Percentiles rank a stretch among this genome's conserved stretches.
Conservation (phyloP, 768 basidiomycete genomes). For the Phallus indusiatus region DNA sequence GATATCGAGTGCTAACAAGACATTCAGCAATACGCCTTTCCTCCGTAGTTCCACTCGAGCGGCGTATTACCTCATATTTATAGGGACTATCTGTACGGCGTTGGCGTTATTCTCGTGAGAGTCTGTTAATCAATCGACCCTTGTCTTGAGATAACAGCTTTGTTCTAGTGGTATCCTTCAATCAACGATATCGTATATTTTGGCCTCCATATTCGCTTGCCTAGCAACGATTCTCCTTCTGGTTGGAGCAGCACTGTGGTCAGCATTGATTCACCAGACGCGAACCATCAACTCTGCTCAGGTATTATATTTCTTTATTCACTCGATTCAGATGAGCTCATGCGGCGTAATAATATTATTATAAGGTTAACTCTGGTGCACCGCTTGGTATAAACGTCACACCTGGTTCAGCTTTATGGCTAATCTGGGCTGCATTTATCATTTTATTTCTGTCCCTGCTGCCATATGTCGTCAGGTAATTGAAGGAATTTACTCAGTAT, state of each 20-base stretch:
- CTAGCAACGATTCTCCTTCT: slow-evolving; percentile 54
- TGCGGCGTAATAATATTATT: neutral
- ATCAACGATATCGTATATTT: slow-evolving; percentile 54
- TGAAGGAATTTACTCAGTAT: slow-evolving; percentile 15
- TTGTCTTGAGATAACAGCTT: slow-evolving; percentile 7
- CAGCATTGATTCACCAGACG: slow-evolving; percentile 56
- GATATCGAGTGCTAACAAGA: slow-evolving; percentile 31
- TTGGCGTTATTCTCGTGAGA: slow-evolving; percentile 61
- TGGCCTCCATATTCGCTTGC: slow-evolving; percentile 55
- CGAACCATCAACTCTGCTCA: slow-evolving; percentile 47
- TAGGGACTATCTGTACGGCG: slow-evolving; percentile 60
- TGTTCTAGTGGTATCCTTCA: slow-evolving; percentile 53
- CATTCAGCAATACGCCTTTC: slow-evolving; percentile 52
- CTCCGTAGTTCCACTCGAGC: slow-evolving; percentile 54
- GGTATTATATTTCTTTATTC: slow-evolving; percentile 21
- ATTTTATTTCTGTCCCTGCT: slow-evolving; percentile 54
- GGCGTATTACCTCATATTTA: slow-evolving; percentile 66
- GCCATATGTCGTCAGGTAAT: slow-evolving; percentile 70
- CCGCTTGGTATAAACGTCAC: slow-evolving; percentile 56
- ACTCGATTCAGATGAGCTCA: neutral
- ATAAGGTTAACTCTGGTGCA: slow-evolving; percentile 18
- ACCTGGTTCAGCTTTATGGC: slow-evolving; percentile 49
- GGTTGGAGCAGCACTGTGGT: slow-evolving; percentile 70
- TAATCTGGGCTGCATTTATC: slow-evolving; percentile 70
- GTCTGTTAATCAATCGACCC: neutral